Evolutionary conservation across 1,284 basidiomycete species (phyloP), one percentile per base, ranked within the genome.

Genomic region (Xanthoconium separans): DNA sequence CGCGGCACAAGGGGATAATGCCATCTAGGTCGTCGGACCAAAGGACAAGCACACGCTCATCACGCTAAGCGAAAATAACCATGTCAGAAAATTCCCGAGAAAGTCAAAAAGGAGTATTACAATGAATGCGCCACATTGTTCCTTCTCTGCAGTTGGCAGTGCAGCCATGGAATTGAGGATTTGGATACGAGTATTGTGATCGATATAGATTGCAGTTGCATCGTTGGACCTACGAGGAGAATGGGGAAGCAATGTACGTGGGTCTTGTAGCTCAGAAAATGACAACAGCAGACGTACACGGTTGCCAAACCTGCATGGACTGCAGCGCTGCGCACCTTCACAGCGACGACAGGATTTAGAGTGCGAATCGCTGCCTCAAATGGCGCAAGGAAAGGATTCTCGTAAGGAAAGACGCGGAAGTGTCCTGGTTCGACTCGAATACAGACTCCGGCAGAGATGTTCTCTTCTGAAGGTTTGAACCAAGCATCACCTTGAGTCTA

Each of bases 81-180:
- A 50, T 27, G 41, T 53, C 77, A 83, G 65, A 49, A 42, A 16
- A 6, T 44, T 42, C 4, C 7, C 20, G 33, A n/a, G 4, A 7
- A 40, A 11, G 22, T n/a, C 30, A 9, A 12, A 18, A 44, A 29
- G 42, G 7, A 45, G 47, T 48, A 15, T 74, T 68, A 85, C 85
- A 54, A 93, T 80, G 63, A 94, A 94, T 11, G 90, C 89, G n/a
- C 87, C 91, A 58, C 84, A 86, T 64, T 93, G 90, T 58, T 92
- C 89, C 72, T 90, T 91, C 61, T 92, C 83, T 5, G 89, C 91
- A 24, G 79, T 75, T 2, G 84, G 85, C 40, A 93, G 79, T 50
- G 82, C 76, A 44, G 80, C 73, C 66, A 92, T 85, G n/a, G 79
- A 80, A 53, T 86, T 79, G 45, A 89, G 64, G 51, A 89, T 79